A percentile compares a stretch with the other conserved stretches of the same genome.
phyloP scores from a whole-genome alignment of 495 filamentous ascomycete species.

The Aspergillus olivimuriae region DNA sequence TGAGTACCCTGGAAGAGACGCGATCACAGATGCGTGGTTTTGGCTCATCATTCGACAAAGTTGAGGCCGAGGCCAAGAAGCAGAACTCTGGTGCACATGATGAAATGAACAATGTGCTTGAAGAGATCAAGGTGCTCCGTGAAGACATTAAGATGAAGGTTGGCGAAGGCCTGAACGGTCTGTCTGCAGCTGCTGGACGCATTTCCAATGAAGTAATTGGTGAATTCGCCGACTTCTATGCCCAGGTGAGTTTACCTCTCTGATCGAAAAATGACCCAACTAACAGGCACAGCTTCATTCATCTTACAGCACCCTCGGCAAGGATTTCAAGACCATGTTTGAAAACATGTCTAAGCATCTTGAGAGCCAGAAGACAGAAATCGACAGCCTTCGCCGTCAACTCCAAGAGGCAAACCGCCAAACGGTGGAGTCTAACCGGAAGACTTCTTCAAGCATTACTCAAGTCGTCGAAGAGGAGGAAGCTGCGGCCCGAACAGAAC shows the following conservation, averaged over 20 bases:
- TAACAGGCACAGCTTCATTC: slow-evolving; percentile 54
- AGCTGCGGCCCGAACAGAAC: slow-evolving; percentile 64
- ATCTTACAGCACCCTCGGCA: slow-evolving; percentile 85
- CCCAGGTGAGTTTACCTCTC: slow-evolving; percentile 42
- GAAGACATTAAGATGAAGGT: slow-evolving; percentile 82
- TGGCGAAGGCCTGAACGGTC: slow-evolving; percentile 74
- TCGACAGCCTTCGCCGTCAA: slow-evolving; percentile 61
- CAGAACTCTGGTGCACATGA: slow-evolving; percentile 68
- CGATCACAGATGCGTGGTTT: slow-evolving; percentile 64
- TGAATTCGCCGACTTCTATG: slow-evolving; percentile 76
- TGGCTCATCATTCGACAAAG: slow-evolving; percentile 55
- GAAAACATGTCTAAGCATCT: slow-evolving; percentile 69
- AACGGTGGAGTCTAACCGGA: slow-evolving; percentile 58
- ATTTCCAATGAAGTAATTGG: slow-evolving; percentile 89
- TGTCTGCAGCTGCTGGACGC: slow-evolving; percentile 76
- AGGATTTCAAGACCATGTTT: slow-evolving; percentile 80
- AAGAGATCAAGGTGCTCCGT: slow-evolving; percentile 82
- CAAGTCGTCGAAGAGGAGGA: slow-evolving; percentile 69
- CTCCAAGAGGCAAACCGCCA: slow-evolving; percentile 60
- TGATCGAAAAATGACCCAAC: neutral
- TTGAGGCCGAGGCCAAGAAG: slow-evolving; percentile 57
- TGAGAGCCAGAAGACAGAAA: slow-evolving; percentile 71
- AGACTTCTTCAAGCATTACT: slow-evolving; percentile 62
- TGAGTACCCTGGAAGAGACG: slow-evolving; percentile 58
- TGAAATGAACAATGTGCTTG: slow-evolving; percentile 84